Conservation (phyloP, 768 basidiomycete species). For the Rhodotorula babjevae region DNA sequence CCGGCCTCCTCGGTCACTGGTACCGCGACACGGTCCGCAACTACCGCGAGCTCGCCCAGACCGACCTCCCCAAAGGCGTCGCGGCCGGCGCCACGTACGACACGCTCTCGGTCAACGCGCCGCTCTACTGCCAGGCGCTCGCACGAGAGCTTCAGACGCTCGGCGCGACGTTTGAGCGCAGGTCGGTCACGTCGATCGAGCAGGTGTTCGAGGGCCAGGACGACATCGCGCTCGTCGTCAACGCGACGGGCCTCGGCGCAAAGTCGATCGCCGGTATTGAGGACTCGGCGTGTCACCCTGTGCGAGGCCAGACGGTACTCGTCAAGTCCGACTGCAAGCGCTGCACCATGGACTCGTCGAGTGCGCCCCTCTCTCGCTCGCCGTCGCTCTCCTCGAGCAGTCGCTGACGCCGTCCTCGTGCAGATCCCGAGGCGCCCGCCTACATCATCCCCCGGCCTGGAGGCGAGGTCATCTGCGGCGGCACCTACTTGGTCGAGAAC, state of each 20-base stretch:
- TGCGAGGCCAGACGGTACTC: constrained; percentile 78
- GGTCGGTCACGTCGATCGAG: constrained; percentile 51
- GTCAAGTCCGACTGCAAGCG: constrained; percentile 46
- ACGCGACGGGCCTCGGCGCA: constrained; percentile 61
- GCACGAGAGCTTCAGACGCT: constrained; percentile 48
- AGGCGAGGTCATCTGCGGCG: constrained; percentile 57
- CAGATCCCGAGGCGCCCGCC: constrained; percentile 45
- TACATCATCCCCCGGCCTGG: constrained; percentile 64
- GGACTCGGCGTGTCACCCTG: constrained; percentile 66
- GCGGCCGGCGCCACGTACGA: constrained; percentile 51
- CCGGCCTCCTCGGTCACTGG: constrained; percentile 25
- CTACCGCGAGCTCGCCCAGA: neutral
- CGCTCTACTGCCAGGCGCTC: constrained; percentile 56
- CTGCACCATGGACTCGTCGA: constrained; percentile 32
- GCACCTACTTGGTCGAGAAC: constrained; percentile 54
- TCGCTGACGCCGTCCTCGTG: neutral
- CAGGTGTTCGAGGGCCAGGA: constrained; percentile 49
- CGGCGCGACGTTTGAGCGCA: constrained; percentile 53
- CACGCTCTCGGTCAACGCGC: constrained; percentile 55
- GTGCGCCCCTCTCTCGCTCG: neutral
- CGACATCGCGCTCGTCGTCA: constrained; percentile 52
- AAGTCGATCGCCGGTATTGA: constrained; percentile 73
- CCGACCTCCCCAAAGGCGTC: constrained; percentile 12
- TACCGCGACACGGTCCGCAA: constrained; percentile 21
- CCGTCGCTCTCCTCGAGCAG: too few relatives aligned